Conservation (phyloP, 768 basidiomycete genomes). For the Auricularia sp. region DNA sequence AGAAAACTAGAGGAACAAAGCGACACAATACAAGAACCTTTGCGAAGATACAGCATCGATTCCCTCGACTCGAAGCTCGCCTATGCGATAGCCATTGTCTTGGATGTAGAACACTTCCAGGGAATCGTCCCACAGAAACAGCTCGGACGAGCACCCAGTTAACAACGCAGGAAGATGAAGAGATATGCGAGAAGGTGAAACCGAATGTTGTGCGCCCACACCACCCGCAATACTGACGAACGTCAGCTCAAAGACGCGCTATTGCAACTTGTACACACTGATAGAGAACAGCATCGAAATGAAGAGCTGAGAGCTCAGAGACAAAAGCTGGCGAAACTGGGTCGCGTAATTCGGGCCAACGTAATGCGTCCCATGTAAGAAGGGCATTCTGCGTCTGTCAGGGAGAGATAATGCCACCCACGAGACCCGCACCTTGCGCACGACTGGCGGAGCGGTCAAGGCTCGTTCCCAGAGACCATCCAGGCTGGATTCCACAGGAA, state of each 20-base stretch:
- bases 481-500: neutral
- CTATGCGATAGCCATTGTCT: neutral
- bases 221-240: neutral
- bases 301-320: neutral
- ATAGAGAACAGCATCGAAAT: neutral
- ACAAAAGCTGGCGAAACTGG: neutral
- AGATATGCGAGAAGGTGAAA: neutral
- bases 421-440: neutral
- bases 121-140: neutral
- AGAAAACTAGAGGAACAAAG: neutral
- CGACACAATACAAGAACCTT: neutral
- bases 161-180: neutral
- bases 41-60: neutral
- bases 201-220: neutral
- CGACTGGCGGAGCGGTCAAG: neutral
- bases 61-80: neutral
- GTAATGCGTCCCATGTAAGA: neutral
- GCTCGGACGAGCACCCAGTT: neutral
- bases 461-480: neutral
- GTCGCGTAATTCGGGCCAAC: neutral
- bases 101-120: neutral
- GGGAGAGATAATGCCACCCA: neutral
- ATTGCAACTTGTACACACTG: neutral
- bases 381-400: neutral
- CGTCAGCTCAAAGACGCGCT: neutral